These are phyloP conservation scores for Tulasnella sp. DNA, from an alignment of 768 basidiomycete species.

Conservation along the genomic window DNA sequence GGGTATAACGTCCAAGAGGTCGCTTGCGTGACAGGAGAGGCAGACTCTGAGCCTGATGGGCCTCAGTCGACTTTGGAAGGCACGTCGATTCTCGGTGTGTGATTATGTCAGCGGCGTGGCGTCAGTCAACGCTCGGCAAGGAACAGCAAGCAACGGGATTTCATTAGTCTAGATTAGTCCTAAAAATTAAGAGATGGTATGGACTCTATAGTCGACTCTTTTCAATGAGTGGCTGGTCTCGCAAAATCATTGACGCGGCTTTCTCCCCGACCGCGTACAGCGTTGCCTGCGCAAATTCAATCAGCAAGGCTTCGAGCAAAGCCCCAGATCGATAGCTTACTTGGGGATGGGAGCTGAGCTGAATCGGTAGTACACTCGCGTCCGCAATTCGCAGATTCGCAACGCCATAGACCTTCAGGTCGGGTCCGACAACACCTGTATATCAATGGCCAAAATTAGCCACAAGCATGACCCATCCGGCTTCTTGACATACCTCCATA, in stretches of 20 bases:
- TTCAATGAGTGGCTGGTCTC: neutral
- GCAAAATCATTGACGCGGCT: conserved; percentile 10
- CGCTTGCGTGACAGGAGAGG: neutral
- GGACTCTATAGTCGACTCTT: neutral
- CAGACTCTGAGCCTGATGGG: neutral
- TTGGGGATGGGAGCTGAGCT: conserved; percentile 12
- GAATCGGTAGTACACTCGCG: conserved; percentile 13
- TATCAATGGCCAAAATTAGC: neutral
- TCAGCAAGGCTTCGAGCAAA: neutral
- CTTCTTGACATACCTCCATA: conserved; percentile 4
- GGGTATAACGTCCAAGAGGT: neutral
- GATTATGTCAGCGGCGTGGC: neutral
- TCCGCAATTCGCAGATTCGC: conserved; percentile 9
- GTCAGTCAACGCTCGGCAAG: neutral
- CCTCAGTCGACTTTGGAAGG: neutral
- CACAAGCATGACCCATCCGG: neutral
- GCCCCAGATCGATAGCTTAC: neutral
- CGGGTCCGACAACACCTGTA: conserved; percentile 11
- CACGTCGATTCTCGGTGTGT: neutral
- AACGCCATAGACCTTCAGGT: conserved; percentile 10
- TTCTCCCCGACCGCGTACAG: conserved; percentile 14
- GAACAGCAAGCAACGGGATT: neutral
- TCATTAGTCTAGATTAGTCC: neutral
- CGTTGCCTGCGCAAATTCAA: neutral
- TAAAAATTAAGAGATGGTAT: neutral